These are phyloP conservation scores for Clonostachys rhizophaga DNA, from an alignment of 2,329 filamentous ascomycete genomes.

Conservation along the genomic window DNA sequence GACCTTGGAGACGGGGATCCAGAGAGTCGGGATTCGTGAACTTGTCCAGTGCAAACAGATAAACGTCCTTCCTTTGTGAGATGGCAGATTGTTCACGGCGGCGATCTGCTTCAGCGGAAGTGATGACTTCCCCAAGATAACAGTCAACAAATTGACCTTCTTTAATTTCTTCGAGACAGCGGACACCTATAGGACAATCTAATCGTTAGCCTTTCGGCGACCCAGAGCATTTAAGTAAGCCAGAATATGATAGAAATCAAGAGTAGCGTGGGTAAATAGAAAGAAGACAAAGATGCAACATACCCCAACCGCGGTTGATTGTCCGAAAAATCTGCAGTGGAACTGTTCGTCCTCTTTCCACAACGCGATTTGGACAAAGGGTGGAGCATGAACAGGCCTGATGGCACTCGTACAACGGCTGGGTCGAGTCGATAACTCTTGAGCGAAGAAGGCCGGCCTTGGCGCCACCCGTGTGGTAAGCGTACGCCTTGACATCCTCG, in stretches of 20 bases:
- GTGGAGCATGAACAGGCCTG: slow-evolving; percentile 60
- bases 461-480: slow-evolving; percentile 55
- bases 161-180: slow-evolving; percentile 58
- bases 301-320: slow-evolving; percentile 69
- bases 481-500: slow-evolving; percentile 45
- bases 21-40: slow-evolving; percentile 56
- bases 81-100: slow-evolving; percentile 54
- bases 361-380: slow-evolving; percentile 69
- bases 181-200: slow-evolving; percentile 43
- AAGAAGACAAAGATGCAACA: slow-evolving; percentile 7
- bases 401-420: slow-evolving; percentile 79
- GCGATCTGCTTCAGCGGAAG: slow-evolving; percentile 55
- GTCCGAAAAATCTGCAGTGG: slow-evolving; percentile 77
- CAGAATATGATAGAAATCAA: no score
- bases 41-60: slow-evolving; percentile 79
- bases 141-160: slow-evolving; percentile 75
- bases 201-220: no score
- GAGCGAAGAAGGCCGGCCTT: slow-evolving; percentile 48
- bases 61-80: slow-evolving; percentile 65
- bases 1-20: slow-evolving; percentile 49
- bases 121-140: slow-evolving; percentile 71
- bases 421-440: slow-evolving; percentile 44
- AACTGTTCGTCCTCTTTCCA: slow-evolving; percentile 67
- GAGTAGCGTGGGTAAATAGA: no score
- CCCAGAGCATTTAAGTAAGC: no score